These are phyloP conservation scores for Lentinula sp. DNA, from an alignment of 768 basidiomycete species.

Conservation along the genomic window DNA sequence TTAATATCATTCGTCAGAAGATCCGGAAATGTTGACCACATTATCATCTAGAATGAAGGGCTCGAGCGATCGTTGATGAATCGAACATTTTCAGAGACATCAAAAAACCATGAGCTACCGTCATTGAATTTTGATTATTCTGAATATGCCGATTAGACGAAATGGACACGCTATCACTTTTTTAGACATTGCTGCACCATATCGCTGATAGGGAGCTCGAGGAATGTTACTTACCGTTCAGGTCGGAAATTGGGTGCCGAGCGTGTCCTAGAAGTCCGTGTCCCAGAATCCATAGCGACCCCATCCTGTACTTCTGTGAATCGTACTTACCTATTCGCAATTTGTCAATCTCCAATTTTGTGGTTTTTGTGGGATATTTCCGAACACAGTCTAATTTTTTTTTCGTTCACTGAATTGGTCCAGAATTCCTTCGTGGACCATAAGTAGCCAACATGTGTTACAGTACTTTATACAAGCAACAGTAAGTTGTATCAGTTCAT, in stretches of 20 bases:
- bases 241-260: neutral
- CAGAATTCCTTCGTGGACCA: too few species aligned
- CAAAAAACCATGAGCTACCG: neutral
- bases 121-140: neutral
- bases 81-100: neutral
- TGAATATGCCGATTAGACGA: neutral
- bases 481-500: neutral
- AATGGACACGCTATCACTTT: neutral
- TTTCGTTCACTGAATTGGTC: too few species aligned
- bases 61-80: slow-evolving; percentile 14
- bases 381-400: too few species aligned
- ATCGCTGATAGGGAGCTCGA: neutral
- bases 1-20: neutral
- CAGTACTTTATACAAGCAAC: neutral
- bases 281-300: neutral
- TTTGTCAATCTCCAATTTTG: too few species aligned
- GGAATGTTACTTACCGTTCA: neutral
- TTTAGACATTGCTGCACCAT: neutral
- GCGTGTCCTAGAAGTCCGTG: neutral
- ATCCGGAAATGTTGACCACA: neutral
- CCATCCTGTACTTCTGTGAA: neutral
- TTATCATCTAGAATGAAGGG: slow-evolving; percentile 21
- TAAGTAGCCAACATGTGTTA: too few species aligned
- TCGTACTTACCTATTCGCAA: too few species aligned
- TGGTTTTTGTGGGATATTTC: too few species aligned